Base-by-base conservation (phyloP, 2,329 filamentous ascomycete species). In the Claviceps digitariae region DNA sequence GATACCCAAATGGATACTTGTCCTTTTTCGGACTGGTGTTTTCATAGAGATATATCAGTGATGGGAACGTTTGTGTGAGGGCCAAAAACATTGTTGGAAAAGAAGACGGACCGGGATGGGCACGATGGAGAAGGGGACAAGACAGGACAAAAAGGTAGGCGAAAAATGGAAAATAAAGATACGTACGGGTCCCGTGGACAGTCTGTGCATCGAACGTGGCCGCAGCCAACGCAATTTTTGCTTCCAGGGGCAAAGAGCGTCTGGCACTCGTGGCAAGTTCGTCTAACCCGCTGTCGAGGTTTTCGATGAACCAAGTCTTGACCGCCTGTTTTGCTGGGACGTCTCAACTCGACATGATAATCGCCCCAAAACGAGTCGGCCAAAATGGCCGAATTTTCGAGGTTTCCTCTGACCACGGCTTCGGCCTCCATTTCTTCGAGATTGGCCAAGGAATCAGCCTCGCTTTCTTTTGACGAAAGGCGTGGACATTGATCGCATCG, bases 401-500 rank as follows among this genome's bases (percentile, higher is more conserved):
- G 75, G 57, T 78, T 74, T 58, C 77, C 77, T 63, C 82, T 76
- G 55, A 74, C 59, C 23, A 74, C 64, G 25, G 70, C 72, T 20
- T 75, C 64, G 25, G 70, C 72, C 20, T 75, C 74, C 58, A 74
- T 73, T 60, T 67, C 72, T 63, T 75, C 73, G 51, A 77, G 74
- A 63, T 73, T 75, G 59, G 74, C 74, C 55, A 75, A 67, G 59
- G 72, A 72, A 62, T 80, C 74, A 57, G 73, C 73, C 59, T 81
- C 76, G 61, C 72, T 76, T 59, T 79, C 81, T 70, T 83, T 82
- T 52, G 78, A 73, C 36, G 90, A 90, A 61, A 85, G 81, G 53
- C 87, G 82, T 29, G 82, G 79, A 66, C 90, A 96, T 63, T 86
- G 82, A 63, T 81, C 85, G 78, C 90, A 96, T 59, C 87, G 81